These are phyloP conservation scores for Dendrostoma leiphaemia DNA, from an alignment of 2,329 filamentous ascomycete species.

Conservation along the genomic window DNA sequence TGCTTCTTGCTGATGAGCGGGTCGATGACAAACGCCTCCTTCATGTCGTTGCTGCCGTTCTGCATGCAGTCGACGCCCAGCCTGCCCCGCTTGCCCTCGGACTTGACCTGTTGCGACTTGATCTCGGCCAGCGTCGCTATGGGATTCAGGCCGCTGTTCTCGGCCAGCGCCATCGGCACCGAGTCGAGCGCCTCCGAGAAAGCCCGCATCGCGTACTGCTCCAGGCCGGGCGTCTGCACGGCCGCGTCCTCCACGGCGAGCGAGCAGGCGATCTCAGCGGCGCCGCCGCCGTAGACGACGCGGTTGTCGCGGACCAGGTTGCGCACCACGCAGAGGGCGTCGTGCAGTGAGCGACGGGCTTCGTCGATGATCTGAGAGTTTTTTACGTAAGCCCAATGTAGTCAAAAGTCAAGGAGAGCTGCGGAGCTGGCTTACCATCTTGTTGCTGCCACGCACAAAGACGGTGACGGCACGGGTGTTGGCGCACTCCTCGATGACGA, in stretches of 20 bases:
- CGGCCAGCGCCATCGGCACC: constrained; percentile 91
- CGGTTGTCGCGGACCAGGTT: constrained; percentile 96
- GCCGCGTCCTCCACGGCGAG: constrained; percentile 94
- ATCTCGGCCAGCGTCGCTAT: constrained; percentile 93
- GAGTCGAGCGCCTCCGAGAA: constrained; percentile 94
- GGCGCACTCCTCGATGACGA: constrained; percentile 98
- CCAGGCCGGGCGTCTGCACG: constrained; percentile 90
- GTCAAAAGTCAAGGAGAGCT: no score
- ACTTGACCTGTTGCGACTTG: constrained; percentile 95
- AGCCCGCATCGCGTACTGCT: constrained; percentile 98
- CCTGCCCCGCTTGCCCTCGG: constrained; percentile 51
- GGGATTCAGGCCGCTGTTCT: constrained; percentile 94
- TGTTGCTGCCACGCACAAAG: constrained; percentile 97
- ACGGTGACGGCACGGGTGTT: constrained; percentile 96
- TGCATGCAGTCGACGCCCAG: constrained; percentile 98
- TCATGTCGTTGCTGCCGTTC: constrained; percentile 94
- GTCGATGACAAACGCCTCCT: constrained; percentile 95
- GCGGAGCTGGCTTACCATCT: constrained; percentile 70
- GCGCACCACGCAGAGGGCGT: constrained; percentile 94
- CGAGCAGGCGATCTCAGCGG: constrained; percentile 95
- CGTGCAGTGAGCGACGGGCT: constrained; percentile 94
- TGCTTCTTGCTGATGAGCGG: constrained; percentile 97
- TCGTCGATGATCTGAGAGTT: constrained; percentile 85
- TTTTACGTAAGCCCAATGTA: no score
- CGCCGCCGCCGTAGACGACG: constrained; percentile 95